Evolutionary conservation across 2,329 filamentous ascomycete genomes (phyloP).

Genomic region (Penicillium sp.): DNA sequence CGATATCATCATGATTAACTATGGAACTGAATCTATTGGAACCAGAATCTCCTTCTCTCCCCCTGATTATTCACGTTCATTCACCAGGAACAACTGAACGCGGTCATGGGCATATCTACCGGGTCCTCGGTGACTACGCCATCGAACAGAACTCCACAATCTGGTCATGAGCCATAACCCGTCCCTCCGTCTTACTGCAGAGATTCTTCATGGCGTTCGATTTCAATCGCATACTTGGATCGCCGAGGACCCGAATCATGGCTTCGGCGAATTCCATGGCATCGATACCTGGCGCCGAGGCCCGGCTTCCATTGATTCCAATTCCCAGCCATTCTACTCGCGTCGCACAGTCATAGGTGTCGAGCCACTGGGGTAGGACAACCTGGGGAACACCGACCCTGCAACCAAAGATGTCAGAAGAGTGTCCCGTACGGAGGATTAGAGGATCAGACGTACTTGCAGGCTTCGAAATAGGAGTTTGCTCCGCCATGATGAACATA

Average conservation of each 20-base stretch:
- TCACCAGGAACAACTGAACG: neutral
- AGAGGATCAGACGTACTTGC: slow-evolving; percentile 33
- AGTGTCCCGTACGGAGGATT: neutral
- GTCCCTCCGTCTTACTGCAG: slow-evolving; percentile 16
- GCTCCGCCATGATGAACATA: slow-evolving; percentile 48
- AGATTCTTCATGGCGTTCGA: slow-evolving; percentile 11
- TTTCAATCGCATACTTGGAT: slow-evolving; percentile 12
- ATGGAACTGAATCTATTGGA: neutral
- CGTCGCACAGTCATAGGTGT: slow-evolving; percentile 46
- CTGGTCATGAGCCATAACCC: slow-evolving; percentile 17
- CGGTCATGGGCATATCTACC: neutral
- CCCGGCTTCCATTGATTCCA: slow-evolving; percentile 40
- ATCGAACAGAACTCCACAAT: slow-evolving; percentile 15
- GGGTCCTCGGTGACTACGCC: neutral
- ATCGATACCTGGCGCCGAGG: slow-evolving; percentile 29
- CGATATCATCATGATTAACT: neutral
- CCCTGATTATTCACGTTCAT: neutral
- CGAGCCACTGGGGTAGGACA: slow-evolving; percentile 46
- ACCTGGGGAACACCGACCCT: slow-evolving; percentile 47
- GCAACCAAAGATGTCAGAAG: neutral
- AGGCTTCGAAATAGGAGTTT: slow-evolving; percentile 47
- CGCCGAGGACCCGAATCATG: slow-evolving; percentile 10
- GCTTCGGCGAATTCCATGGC: slow-evolving; percentile 15
- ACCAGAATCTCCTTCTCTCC: neutral
- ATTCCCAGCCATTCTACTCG: slow-evolving; percentile 43